These are phyloP conservation scores for Lunasporangiospora selenospora DNA, from an alignment of 192 early-diverging fungal genomes.

Conservation along the genomic window DNA sequence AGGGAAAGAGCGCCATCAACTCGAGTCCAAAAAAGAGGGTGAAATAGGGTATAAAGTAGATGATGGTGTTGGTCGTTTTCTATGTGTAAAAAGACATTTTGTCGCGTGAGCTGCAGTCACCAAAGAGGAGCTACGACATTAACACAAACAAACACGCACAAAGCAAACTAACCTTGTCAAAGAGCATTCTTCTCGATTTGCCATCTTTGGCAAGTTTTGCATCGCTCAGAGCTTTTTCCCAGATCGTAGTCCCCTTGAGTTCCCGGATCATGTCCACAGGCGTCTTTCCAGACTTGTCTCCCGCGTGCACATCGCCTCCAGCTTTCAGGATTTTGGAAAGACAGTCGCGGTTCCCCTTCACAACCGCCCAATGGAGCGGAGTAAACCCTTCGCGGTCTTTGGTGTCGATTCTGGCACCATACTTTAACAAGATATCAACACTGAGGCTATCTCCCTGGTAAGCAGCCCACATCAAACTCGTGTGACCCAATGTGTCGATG, in stretches of 20 bases:
- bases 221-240: conserved; percentile 59
- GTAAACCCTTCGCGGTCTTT: conserved; percentile 79
- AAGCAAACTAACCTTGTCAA: conserved; percentile 43
- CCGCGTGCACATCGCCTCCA: conserved; percentile 69
- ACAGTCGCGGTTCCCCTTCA: conserved; percentile 59
- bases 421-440: conserved; percentile 71
- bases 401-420: conserved; percentile 73
- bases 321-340: conserved; percentile 75
- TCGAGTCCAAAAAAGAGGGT: conserved; percentile 63
- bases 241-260: conserved; percentile 48
- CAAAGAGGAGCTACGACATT: too few relatives aligned
- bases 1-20: conserved; percentile 67
- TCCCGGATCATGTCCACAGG: conserved; percentile 84
- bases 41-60: conserved; percentile 75
- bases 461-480: conserved; percentile 94
- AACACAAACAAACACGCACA: conserved; percentile 1
- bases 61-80: conserved; percentile 68
- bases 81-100: conserved; percentile 18
- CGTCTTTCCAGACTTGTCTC: conserved; percentile 81
- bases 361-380: conserved; percentile 92
- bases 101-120: background rate
- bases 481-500: conserved; percentile 79
- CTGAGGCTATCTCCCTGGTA: conserved; percentile 83
- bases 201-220: conserved; percentile 37
- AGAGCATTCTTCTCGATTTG: conserved; percentile 24